phyloP scores from a whole-genome alignment of 352 stramenopile species.

The Peronospora tabacina region DNA sequence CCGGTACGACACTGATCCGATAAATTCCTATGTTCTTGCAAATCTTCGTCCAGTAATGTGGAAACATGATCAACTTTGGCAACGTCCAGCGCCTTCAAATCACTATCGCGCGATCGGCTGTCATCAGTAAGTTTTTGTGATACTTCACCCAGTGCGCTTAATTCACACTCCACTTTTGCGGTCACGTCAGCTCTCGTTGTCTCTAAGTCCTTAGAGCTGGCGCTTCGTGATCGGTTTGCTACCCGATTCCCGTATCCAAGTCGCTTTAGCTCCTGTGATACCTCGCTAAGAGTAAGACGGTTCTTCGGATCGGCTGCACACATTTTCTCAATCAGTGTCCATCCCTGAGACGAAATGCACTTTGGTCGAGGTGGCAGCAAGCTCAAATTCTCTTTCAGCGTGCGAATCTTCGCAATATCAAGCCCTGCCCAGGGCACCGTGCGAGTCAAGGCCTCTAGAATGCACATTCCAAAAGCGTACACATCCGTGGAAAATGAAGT shows the following conservation, averaged over 20 bases:
- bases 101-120: conserved; percentile 13
- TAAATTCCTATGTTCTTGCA: conserved; percentile 30
- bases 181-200: conserved; percentile 10
- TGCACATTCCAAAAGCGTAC: conserved; percentile 76
- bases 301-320: conserved; percentile 40
- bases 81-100: conserved; percentile 13
- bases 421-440: conserved; percentile 42
- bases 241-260: conserved; percentile 38
- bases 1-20: conserved; percentile 16
- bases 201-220: conserved; percentile 17
- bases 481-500: conserved; percentile 47
- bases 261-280: conserved; percentile 37
- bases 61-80: conserved; percentile 13
- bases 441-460: conserved; percentile 53
- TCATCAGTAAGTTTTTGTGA: conserved; percentile 26
- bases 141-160: conserved; percentile 32
- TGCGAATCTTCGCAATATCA: conserved; percentile 39
- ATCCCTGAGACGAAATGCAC: conserved; percentile 34
- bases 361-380: conserved; percentile 46
- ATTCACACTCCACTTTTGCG: conserved; percentile 15
- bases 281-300: conserved; percentile 42
- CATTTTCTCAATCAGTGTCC: conserved; percentile 59
- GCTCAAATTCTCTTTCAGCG: conserved; percentile 45
- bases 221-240: conserved; percentile 13
- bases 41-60: conserved; percentile 33